A percentile compares a stretch with the other conserved stretches of the same genome.
Evolutionary conservation across 2,329 filamentous ascomycete species (phyloP).

Genomic region (Colletotrichum musae): DNA sequence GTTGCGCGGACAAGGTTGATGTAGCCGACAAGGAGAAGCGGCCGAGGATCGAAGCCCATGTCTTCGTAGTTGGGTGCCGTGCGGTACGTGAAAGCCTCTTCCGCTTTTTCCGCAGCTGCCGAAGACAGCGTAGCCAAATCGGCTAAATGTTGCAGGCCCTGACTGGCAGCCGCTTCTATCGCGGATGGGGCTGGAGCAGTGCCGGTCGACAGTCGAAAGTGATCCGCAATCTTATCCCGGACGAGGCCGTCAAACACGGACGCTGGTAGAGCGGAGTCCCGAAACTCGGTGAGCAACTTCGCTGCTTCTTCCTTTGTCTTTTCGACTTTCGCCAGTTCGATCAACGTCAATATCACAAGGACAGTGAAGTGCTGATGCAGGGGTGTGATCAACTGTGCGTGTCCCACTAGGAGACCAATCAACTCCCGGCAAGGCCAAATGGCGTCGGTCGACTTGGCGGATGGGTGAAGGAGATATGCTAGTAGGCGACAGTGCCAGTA

Average conservation of each 20-base stretch:
- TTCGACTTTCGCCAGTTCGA: conserved; percentile 70
- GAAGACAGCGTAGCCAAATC: conserved; percentile 62
- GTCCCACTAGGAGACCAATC: conserved; percentile 69
- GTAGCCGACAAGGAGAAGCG: conserved; percentile 56
- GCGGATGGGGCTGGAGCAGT: conserved; percentile 51
- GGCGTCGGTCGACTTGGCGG: conserved; percentile 68
- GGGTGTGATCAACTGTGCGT: conserved; percentile 70
- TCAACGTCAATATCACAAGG: conserved; percentile 72
- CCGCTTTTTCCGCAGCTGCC: conserved; percentile 42
- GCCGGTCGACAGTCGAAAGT: conserved; percentile 48
- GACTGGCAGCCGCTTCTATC: conserved; percentile 61
- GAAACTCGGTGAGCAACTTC: conserved; percentile 68
- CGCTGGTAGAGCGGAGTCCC: conserved; percentile 62
- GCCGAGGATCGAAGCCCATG: conserved; percentile 58
- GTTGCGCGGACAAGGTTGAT: conserved; percentile 45
- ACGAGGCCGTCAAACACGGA: conserved; percentile 70
- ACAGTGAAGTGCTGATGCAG: conserved; percentile 77
- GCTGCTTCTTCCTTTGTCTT: conserved; percentile 71
- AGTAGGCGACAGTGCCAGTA: conserved; percentile 81
- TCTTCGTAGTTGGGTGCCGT: conserved; percentile 54
- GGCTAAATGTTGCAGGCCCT: conserved; percentile 73
- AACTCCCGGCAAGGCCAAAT: conserved; percentile 73
- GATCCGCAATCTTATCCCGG: conserved; percentile 65
- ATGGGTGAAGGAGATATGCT: conserved; percentile 71
- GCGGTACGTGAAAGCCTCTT: conserved; percentile 43